Conservation (phyloP, 179 eudicot species). For the Patellifolia procumbens region DNA sequence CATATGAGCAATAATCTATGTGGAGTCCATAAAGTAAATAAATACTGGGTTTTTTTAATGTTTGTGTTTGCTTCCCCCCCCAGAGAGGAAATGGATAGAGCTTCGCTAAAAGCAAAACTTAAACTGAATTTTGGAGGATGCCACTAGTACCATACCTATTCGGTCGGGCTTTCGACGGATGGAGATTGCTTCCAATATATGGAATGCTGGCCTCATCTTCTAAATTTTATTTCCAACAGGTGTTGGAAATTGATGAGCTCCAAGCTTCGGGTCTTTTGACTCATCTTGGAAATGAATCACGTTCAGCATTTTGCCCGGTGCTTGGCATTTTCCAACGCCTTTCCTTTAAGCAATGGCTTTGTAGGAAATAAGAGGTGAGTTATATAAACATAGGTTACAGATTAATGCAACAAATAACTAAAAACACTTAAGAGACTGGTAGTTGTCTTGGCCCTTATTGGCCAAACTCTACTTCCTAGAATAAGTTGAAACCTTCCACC, state of each 20-base stretch:
- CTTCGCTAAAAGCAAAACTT: not conserved
- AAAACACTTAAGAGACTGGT: too few species aligned
- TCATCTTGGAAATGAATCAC: not conserved
- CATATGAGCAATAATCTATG: too few species aligned
- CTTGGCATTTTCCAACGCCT: not conserved
- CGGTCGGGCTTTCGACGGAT: too few species aligned
- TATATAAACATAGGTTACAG: not conserved
- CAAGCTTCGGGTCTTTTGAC: not conserved
- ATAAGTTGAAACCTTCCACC: not conserved
- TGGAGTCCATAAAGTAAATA: too few species aligned
- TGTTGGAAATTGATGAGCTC: slow-evolving; percentile 1
- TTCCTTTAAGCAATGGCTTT: not conserved
- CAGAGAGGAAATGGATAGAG: not conserved
- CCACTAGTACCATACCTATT: too few species aligned
- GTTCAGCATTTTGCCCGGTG: not conserved
- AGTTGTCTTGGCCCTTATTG: not conserved
- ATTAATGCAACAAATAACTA: too few species aligned
- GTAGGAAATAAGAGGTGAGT: not conserved
- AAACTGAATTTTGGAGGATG: not conserved
- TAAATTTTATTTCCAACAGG: not conserved
- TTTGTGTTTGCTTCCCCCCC: too few species aligned
- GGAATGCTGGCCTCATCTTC: not conserved
- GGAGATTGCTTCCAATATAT: too few species aligned
- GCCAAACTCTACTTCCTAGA: not conserved
- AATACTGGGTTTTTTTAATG: too few species aligned